Conservation (phyloP, 495 filamentous ascomycete genomes). For the Alectoria sarmentosa region DNA sequence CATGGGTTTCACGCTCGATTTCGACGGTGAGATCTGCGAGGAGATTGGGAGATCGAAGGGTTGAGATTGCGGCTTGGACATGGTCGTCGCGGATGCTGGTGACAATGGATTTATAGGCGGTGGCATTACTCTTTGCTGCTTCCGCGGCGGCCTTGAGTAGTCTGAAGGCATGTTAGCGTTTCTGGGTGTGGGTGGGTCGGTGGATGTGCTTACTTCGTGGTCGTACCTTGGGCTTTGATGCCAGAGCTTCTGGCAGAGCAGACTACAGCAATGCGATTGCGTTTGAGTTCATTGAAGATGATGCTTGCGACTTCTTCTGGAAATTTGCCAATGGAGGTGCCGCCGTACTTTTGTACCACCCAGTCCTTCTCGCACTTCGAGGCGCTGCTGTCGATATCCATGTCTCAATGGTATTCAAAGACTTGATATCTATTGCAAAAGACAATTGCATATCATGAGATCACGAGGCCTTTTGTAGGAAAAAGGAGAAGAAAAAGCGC, state of each 20-base stretch:
- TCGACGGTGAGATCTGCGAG: constrained; percentile 47
- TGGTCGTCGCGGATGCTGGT: neutral
- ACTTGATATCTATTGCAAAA: neutral
- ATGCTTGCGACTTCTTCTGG: constrained; percentile 63
- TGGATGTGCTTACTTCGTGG: constrained; percentile 66
- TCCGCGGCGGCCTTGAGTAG: constrained; percentile 1
- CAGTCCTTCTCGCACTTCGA: constrained; percentile 36
- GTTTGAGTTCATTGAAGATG: constrained; percentile 55
- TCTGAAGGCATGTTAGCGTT: neutral
- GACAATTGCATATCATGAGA: neutral
- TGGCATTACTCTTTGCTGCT: neutral
- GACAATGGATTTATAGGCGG: neutral
- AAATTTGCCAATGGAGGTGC: constrained; percentile 68
- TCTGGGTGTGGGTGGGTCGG: constrained; percentile 31
- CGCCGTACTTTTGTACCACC: constrained; percentile 84
- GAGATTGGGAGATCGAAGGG: constrained; percentile 34
- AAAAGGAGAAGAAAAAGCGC: neutral
- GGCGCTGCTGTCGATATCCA: neutral
- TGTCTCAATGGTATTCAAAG: neutral
- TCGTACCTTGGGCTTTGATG: constrained; percentile 85
- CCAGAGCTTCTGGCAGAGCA: constrained; percentile 90
- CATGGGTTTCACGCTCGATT: constrained; percentile 68
- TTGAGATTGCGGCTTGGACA: neutral
- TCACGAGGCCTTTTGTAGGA: neutral
- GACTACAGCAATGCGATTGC: constrained; percentile 68